These are phyloP conservation scores for Trichoderma citrinoviride DNA, from an alignment of 2,329 filamentous ascomycete species.

Conservation along the genomic window DNA sequence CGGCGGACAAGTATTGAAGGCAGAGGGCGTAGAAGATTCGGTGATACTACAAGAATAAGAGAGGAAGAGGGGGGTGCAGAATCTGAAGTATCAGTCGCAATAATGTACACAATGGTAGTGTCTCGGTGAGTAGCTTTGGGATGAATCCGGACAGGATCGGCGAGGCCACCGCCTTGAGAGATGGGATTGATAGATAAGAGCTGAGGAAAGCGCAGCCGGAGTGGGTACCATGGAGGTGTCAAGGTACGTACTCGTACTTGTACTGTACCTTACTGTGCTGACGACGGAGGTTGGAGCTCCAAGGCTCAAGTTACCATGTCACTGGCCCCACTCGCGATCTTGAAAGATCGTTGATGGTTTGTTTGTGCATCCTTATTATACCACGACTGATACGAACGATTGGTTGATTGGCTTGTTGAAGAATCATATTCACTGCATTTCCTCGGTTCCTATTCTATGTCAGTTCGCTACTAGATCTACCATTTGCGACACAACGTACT, in stretches of 20 bases:
- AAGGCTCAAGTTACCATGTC: neutral
- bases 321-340: slow-evolving; percentile 1
- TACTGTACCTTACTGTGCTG: too few relatives aligned
- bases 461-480: neutral
- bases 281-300: neutral
- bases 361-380: neutral
- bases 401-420: neutral
- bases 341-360: neutral
- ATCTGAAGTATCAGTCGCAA: too few relatives aligned
- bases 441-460: too few relatives aligned
- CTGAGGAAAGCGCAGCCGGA: neutral
- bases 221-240: neutral
- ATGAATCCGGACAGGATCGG: slow-evolving; percentile 4
- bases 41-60: neutral
- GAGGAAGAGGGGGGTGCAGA: too few relatives aligned
- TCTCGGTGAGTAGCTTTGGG: neutral
- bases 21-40: neutral
- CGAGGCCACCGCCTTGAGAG: slow-evolving; percentile 4
- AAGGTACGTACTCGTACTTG: slow-evolving; percentile 15
- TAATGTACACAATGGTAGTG: neutral
- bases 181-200: slow-evolving; percentile 6
- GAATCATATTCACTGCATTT: neutral
- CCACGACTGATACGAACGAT: neutral
- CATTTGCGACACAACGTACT: neutral
- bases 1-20: neutral